Evolutionary conservation across 768 basidiomycete genomes (phyloP).

Genomic region (Calocera viscosa): DNA sequence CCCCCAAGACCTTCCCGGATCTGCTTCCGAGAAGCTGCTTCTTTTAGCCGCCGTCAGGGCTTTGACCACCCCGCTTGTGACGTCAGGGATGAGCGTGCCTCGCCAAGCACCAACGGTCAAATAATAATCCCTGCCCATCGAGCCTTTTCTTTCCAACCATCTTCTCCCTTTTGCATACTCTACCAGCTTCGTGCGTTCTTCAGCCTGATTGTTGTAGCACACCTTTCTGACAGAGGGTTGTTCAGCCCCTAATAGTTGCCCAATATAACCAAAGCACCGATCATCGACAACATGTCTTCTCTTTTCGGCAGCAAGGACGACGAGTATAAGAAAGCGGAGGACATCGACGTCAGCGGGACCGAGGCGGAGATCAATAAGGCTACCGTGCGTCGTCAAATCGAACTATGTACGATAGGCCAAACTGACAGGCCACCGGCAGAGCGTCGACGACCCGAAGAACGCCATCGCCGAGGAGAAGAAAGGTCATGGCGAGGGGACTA

Average conservation of each 20-base stretch:
- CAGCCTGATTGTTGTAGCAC: neutral
- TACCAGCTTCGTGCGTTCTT: neutral
- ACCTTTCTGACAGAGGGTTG: neutral
- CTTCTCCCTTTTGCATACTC: neutral
- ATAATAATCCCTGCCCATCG: neutral
- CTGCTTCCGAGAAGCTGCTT: neutral
- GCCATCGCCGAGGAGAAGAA: neutral
- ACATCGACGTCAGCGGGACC: neutral
- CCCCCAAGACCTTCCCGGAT: neutral
- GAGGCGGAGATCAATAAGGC: neutral
- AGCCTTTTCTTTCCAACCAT: neutral
- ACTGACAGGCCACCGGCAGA: too few relatives aligned
- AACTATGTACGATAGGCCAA: too few relatives aligned
- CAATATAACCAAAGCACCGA: neutral
- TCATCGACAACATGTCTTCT: slow-evolving; percentile 6
- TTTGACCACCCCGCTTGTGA: neutral
- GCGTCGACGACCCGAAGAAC: slow-evolving; percentile 1
- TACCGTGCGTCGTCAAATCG: neutral
- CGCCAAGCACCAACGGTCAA: neutral
- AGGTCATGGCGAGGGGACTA: neutral
- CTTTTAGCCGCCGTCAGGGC: neutral
- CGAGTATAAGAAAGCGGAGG: slow-evolving; percentile 3
- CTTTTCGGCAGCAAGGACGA: slow-evolving; percentile 1
- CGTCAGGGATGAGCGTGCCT: neutral
- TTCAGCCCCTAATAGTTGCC: neutral